Conservation (phyloP, 345 rosid genomes). For the Acer negundo region DNA sequence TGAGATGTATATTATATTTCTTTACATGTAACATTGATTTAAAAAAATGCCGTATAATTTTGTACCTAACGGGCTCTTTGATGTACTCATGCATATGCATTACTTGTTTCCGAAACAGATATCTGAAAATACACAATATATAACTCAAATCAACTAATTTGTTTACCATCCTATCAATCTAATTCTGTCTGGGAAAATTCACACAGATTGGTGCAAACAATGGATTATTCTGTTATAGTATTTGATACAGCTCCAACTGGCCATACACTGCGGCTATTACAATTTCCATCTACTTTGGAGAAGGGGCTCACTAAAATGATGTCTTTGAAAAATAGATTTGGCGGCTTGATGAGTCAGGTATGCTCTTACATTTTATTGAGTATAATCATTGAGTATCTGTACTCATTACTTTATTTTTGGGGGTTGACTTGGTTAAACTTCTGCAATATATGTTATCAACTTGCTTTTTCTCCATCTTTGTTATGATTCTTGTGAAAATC, state of each 20-base stretch:
- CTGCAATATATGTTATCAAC: background rate
- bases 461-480: background rate
- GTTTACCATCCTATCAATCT: no score
- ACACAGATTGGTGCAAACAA: conserved; percentile 90
- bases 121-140: background rate
- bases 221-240: conserved; percentile 94
- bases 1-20: background rate
- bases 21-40: background rate
- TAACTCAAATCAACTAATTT: background rate
- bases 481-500: background rate
- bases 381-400: background rate
- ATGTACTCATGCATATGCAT: background rate
- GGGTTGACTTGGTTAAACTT: background rate
- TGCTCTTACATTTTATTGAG: conserved; percentile 12
- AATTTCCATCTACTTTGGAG: conserved; percentile 92
- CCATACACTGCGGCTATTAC: conserved; percentile 91
- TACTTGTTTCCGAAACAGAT: background rate
- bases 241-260: conserved; percentile 99
- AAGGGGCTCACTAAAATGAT: conserved; percentile 91
- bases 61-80: background rate
- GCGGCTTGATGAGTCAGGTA: conserved; percentile 95
- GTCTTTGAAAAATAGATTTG: conserved; percentile 89
- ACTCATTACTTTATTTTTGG: background rate
- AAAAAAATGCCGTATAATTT: background rate
- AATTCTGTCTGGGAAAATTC: conserved; percentile 14